Percentiles rank a stretch among this genome's conserved stretches.
Conservation (phyloP, 2,329 filamentous ascomycete species). For the Sarocladium kiliense region DNA sequence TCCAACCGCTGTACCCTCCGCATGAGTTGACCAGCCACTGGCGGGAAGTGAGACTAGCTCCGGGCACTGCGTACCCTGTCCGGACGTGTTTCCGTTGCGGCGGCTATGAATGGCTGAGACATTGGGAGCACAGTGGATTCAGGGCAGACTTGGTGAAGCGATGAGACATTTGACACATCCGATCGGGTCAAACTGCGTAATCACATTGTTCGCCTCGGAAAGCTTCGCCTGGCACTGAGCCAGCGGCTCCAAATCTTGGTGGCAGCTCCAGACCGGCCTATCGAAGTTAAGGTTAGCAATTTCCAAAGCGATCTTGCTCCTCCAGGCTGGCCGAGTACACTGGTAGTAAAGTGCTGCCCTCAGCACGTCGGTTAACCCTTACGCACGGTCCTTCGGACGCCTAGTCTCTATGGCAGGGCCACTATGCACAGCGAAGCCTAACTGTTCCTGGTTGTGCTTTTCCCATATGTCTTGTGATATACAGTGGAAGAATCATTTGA, state of each 20-base stretch:
- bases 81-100: not conserved
- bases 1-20: not conserved
- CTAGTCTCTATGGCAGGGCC: too few species aligned
- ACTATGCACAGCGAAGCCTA: too few species aligned
- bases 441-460: too few species aligned
- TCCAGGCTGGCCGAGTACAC: too few species aligned
- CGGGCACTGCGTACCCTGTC: conserved; percentile 6
- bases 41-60: not conserved
- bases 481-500: not conserved
- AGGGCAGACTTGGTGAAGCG: not conserved
- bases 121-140: not conserved
- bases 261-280: too few species aligned
- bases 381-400: too few species aligned
- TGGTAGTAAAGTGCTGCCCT: too few species aligned
- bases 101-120: not conserved
- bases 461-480: too few species aligned
- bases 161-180: not conserved
- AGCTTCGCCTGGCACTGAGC: not conserved
- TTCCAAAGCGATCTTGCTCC: too few species aligned
- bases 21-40: not conserved
- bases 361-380: too few species aligned
- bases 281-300: too few species aligned
- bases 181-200: not conserved
- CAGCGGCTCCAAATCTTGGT: too few species aligned
- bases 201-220: not conserved